Conservation (phyloP, 1,139 yeast species). For the Chernovozyma aurita region DNA sequence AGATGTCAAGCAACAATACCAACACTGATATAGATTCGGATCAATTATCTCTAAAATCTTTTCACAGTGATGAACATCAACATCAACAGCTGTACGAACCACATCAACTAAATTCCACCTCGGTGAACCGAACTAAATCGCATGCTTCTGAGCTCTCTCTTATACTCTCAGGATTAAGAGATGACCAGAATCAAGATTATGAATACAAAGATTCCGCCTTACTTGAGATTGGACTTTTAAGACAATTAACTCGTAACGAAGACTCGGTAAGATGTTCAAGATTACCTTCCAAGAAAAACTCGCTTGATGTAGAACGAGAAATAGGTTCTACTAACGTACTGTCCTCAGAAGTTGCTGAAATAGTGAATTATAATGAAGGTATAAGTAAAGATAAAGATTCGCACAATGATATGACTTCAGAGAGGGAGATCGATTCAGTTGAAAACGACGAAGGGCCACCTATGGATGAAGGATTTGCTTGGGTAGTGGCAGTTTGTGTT, state of each 20-base stretch:
- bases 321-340: neutral
- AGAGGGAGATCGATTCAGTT: slow-evolving; percentile 1
- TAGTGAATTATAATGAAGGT: neutral
- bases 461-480: slow-evolving; percentile 68
- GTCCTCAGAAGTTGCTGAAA: neutral
- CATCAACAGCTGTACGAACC: too few species aligned
- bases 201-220: neutral
- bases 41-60: neutral
- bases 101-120: neutral
- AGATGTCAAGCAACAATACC: too few species aligned
- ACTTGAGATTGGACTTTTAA: neutral
- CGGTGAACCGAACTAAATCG: neutral
- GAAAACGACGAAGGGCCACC: slow-evolving; percentile 30
- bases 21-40: too few species aligned
- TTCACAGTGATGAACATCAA: neutral
- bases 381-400: neutral
- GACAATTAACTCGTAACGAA: neutral
- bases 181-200: slow-evolving; percentile 23
- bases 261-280: neutral
- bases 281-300: neutral
- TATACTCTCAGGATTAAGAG: slow-evolving; percentile 29
- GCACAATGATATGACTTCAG: neutral
- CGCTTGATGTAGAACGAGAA: neutral
- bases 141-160: slow-evolving; percentile 21
- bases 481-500: slow-evolving; percentile 60